Conservation (phyloP, 805 yeast genomes). For the Yarrowia porcina region DNA sequence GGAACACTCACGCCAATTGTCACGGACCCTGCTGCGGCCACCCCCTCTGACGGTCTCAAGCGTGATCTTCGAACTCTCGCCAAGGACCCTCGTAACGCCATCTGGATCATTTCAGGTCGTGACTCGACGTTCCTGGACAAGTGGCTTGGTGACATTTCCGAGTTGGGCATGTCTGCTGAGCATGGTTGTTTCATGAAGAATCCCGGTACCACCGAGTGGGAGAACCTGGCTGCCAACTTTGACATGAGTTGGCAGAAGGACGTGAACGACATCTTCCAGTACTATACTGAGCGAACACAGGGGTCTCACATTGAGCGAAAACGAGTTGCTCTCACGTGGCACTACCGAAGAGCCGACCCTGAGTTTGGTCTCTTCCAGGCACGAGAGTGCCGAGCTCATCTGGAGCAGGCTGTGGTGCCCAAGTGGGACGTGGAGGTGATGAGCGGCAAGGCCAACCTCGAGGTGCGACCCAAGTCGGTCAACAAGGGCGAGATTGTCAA, state of each 20-base stretch:
- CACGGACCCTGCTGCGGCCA: conserved; percentile 95
- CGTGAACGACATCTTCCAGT: conserved; percentile 68
- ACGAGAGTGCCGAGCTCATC: conserved; percentile 59
- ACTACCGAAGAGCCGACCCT: conserved; percentile 91
- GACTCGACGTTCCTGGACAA: conserved; percentile 85
- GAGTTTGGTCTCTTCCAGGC: conserved; percentile 89
- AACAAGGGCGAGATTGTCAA: conserved; percentile 96
- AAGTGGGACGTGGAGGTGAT: conserved; percentile 87
- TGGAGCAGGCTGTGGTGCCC: conserved; percentile 56
- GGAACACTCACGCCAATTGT: conserved; percentile 98
- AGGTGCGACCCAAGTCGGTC: conserved; percentile 91
- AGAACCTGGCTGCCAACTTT: conserved; percentile 70
- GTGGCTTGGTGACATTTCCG: conserved; percentile 71
- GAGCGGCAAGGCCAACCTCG: conserved; percentile 96
- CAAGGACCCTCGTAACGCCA: conserved; percentile 74
- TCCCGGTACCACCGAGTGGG: conserved; percentile 66
- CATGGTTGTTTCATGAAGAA: conserved; percentile 94
- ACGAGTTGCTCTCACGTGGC: conserved; percentile 97
- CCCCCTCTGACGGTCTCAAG: conserved; percentile 75
- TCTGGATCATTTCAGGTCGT: conserved; percentile 96
- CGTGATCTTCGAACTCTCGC: conserved; percentile 57
- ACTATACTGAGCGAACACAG: conserved; percentile 83
- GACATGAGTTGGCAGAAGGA: conserved; percentile 95
- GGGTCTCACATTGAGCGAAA: conserved; percentile 84
- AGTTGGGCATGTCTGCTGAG: conserved; percentile 87